Evolutionary conservation across 2,329 filamentous ascomycete genomes (phyloP).

Genomic region (Chalara sp.): DNA sequence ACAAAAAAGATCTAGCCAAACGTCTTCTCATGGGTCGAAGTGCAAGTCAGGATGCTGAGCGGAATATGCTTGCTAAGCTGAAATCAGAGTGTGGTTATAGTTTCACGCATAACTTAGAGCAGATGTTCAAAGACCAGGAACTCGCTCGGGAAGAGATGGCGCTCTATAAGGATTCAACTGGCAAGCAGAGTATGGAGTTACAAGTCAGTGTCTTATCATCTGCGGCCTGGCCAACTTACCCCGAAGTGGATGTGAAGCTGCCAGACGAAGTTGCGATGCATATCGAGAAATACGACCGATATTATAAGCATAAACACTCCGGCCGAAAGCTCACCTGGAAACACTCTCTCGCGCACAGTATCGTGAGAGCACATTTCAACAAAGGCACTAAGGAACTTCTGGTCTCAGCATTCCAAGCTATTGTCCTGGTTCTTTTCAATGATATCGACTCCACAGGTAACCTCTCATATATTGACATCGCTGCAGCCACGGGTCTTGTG

Average conservation of each 20-base stretch:
- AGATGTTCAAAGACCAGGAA: constrained; percentile 99
- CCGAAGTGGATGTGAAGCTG: constrained; percentile 64
- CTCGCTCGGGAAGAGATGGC: constrained; percentile 87
- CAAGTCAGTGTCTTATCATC: constrained; percentile 87
- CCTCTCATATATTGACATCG: constrained; percentile 70
- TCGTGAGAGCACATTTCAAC: constrained; percentile 73
- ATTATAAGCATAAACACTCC: constrained; percentile 86
- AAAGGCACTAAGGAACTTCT: constrained; percentile 81
- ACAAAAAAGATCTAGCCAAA: constrained; percentile 93
- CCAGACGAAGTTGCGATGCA: constrained; percentile 70
- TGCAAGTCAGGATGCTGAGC: constrained; percentile 89
- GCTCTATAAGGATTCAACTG: constrained; percentile 65
- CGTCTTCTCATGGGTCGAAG: constrained; percentile 86
- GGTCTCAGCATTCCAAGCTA: constrained; percentile 86
- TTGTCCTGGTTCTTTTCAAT: constrained; percentile 89
- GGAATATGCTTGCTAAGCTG: constrained; percentile 87
- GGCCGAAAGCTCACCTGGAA: constrained; percentile 87
- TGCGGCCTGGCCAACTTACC: constrained; percentile 88
- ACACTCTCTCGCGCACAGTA: constrained; percentile 84
- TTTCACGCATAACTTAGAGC: constrained; percentile 95
- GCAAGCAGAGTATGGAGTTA: constrained; percentile 53
- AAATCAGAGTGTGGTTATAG: constrained; percentile 88
- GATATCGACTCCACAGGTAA: constrained; percentile 51
- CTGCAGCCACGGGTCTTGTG: constrained; percentile 65
- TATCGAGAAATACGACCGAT: constrained; percentile 72